Evolutionary conservation across 148 eudicot genomes (phyloP).

Genomic region (Rhododendron williamsianum): DNA sequence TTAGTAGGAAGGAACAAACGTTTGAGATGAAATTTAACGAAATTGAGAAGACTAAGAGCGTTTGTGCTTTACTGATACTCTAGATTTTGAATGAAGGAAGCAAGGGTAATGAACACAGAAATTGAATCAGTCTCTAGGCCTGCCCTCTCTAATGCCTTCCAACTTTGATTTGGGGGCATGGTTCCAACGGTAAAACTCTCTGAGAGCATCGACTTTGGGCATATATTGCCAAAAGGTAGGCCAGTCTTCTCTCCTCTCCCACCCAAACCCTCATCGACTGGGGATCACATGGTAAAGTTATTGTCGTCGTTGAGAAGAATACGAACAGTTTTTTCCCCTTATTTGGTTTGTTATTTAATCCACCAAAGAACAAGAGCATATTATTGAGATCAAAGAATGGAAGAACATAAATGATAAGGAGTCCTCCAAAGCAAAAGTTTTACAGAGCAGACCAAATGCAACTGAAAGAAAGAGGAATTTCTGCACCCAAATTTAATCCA

Average conservation of each 20-base stretch:
- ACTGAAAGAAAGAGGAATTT: neutral
- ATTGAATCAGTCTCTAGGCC: no score
- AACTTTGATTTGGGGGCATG: neutral
- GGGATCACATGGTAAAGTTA: neutral
- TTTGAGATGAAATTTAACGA: neutral
- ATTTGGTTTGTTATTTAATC: neutral
- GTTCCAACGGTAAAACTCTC: neutral
- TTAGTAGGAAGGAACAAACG: neutral
- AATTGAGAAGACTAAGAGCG: neutral
- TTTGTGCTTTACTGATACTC: no score
- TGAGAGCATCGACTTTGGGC: neutral
- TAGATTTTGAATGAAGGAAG: no score
- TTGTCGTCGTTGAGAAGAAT: neutral
- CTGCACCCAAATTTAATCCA: neutral
- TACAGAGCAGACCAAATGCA: slow-evolving; percentile 2
- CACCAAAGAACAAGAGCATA: neutral
- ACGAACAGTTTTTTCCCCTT: neutral
- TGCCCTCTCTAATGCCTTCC: neutral
- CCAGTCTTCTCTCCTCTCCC: neutral
- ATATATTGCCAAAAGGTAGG: neutral
- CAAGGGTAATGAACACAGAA: no score
- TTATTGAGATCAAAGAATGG: neutral
- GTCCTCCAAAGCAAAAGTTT: neutral
- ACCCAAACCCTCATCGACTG: neutral
- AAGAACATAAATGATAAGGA: neutral